Conservation (phyloP, 306 rosid genomes). For the Pterocarpus macrocarpus region DNA sequence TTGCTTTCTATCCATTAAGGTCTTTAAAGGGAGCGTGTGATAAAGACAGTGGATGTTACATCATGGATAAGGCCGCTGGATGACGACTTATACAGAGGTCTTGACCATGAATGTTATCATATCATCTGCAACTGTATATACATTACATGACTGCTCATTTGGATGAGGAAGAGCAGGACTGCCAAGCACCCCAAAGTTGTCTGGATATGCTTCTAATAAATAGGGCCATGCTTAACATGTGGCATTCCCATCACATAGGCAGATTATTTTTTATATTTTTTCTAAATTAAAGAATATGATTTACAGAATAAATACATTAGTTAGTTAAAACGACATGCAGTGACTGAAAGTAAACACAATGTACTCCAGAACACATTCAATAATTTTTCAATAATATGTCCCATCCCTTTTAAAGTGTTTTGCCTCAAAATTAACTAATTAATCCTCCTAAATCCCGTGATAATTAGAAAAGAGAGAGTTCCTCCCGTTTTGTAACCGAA, state of each 20-base stretch:
- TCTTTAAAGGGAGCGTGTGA: not conserved
- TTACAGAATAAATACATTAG: too few relatives aligned
- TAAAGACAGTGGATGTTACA: not conserved
- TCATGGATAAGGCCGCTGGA: slow-evolving; percentile 29
- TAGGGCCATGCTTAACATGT: slow-evolving; percentile 15
- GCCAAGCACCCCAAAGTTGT: slow-evolving; percentile 20
- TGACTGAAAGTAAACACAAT: too few relatives aligned
- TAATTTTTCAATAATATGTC: not conserved
- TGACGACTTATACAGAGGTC: slow-evolving; percentile 16
- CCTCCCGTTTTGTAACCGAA: too few relatives aligned
- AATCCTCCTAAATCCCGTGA: not conserved
- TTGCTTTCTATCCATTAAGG: not conserved
- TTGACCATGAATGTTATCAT: not conserved
- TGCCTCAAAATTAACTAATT: not conserved
- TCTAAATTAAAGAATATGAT: too few relatives aligned
- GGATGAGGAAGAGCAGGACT: slow-evolving; percentile 24
- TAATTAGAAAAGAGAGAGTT: too few relatives aligned
- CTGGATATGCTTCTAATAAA: slow-evolving; percentile 44
- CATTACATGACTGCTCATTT: not conserved
- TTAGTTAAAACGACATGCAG: too few relatives aligned
- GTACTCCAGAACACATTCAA: too few relatives aligned
- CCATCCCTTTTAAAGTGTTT: slow-evolving; percentile 17
- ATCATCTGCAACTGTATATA: not conserved
- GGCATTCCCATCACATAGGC: slow-evolving; percentile 38
- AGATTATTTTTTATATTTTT: not conserved